Evolutionary conservation across 2,329 filamentous ascomycete species (phyloP), one percentile per base, ranked within the genome.

Genomic region (Fusarium anguioides): DNA sequence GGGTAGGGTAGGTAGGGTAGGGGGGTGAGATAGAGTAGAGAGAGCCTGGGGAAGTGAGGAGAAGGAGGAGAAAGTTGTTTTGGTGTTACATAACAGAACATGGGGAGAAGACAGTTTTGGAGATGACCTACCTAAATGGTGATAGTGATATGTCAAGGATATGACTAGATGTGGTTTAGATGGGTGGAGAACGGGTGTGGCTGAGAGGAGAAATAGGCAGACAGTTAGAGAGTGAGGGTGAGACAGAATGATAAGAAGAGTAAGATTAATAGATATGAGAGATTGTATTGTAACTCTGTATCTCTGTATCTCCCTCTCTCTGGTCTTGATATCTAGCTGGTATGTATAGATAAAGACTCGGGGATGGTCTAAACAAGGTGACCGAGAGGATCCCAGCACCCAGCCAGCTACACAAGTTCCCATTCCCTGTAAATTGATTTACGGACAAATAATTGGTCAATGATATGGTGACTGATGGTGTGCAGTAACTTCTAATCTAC

Each of bases 331-430:
- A n/a, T n/a, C n/a, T n/a, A n/a, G n/a, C n/a, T n/a, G 31, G 4
- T 8, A 36, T n/a, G 18, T 29, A 41, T 11, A 21, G 26, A 42
- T 12, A 23, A 8, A 33, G 14, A 14, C 15, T 17, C 31, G 31
- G 31, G 15, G 31, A 20, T 18, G 27, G 18, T 29, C 8, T 17
- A 23, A 49, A 49, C 21, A 33, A n/a, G 46, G 33, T 26, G 24
- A 49, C 46, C 46, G 46, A 49, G 46, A 37, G 24, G 17, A 23
- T 20, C 27, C 27, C 27, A n/a, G n/a, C n/a, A n/a, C n/a, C n/a
- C n/a, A n/a, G n/a, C n/a, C n/a, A 27, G 35, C 45, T 60, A 60
- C 57, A 60, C 57, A 60, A 60, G 57, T 60, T 60, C 57, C 57
- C 21, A 21, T 42, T 33, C 31, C 29, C 27, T 15, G 29, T 31